Conservation (phyloP, 2,329 filamentous ascomycete species). For the Boeremia exigua region DNA sequence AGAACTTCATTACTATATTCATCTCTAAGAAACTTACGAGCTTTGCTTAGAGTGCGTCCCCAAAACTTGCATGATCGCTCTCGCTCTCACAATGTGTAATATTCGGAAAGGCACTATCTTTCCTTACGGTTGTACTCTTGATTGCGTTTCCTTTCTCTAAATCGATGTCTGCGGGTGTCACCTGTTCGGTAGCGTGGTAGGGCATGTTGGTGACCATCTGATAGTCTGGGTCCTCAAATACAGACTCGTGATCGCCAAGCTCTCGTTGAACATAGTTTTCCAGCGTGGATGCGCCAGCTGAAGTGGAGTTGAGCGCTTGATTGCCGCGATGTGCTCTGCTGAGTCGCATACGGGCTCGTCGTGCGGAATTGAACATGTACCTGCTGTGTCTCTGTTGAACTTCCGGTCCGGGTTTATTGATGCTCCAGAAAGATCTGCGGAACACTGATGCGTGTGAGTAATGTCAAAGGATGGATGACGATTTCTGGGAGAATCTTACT, state of each 20-base stretch:
- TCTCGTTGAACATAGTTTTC: conserved; percentile 1
- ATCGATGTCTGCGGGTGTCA: neutral
- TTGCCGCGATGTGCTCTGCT: neutral
- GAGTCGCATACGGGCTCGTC: neutral
- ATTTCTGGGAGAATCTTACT: neutral
- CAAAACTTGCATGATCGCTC: neutral
- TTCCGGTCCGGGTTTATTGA: neutral
- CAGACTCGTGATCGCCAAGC: neutral
- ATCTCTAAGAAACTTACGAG: no score
- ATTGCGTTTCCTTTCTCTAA: neutral
- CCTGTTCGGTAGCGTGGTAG: neutral
- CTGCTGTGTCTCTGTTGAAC: neutral
- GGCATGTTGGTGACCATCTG: neutral
- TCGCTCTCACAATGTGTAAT: no score
- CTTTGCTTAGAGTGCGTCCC: no score
- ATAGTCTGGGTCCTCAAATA: conserved; percentile 10
- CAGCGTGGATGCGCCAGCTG: neutral
- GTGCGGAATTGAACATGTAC: conserved; percentile 1
- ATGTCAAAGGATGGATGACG: neutral
- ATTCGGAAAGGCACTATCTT: neutral
- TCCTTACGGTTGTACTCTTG: neutral
- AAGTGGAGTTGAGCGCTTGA: conserved; percentile 9
- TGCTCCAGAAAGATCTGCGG: conserved; percentile 5
- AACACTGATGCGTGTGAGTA: conserved; percentile 7
- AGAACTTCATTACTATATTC: no score